These are phyloP conservation scores for Leptosphaerulina australis DNA, from an alignment of 2,329 filamentous ascomycete species.

Conservation along the genomic window DNA sequence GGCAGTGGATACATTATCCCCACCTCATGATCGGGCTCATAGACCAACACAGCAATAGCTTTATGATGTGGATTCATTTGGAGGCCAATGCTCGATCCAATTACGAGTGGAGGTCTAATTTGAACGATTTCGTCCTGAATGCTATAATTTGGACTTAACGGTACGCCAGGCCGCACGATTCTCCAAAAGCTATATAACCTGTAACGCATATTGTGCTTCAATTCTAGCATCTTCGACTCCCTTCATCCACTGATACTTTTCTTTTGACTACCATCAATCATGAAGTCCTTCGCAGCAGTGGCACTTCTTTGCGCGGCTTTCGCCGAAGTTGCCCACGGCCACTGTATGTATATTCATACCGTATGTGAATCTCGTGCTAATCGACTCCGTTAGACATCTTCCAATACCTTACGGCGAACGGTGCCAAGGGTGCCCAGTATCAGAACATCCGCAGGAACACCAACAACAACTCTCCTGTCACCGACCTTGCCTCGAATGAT, in stretches of 20 bases:
- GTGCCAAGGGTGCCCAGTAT: slow-evolving; percentile 41
- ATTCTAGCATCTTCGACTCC: slow-evolving; percentile 11
- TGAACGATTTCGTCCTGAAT: slow-evolving; percentile 19
- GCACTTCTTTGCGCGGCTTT: slow-evolving; percentile 42
- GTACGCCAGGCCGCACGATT: slow-evolving; percentile 6
- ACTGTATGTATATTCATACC: slow-evolving; percentile 33
- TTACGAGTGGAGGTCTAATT: slow-evolving; percentile 27
- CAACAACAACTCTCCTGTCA: slow-evolving; percentile 49
- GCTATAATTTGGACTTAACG: slow-evolving; percentile 31
- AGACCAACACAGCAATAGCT: slow-evolving; percentile 26
- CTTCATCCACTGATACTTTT: slow-evolving; percentile 10
- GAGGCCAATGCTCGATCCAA: slow-evolving; percentile 31
- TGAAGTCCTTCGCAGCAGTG: slow-evolving; percentile 45
- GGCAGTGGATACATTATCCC: slow-evolving; percentile 25
- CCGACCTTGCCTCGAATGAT: slow-evolving; percentile 36
- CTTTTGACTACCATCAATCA: slow-evolving; percentile 15
- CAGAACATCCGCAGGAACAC: slow-evolving; percentile 48
- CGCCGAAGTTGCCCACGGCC: slow-evolving; percentile 45
- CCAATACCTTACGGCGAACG: slow-evolving; percentile 47
- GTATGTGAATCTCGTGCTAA: neutral
- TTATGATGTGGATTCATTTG: slow-evolving; percentile 37
- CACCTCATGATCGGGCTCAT: slow-evolving; percentile 28
- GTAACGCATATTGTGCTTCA: slow-evolving; percentile 2
- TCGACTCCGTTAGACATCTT: slow-evolving; percentile 43
- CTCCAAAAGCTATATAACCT: slow-evolving; percentile 32